Conservation (phyloP, 345 rosid species). For the Trapa incisa region DNA sequence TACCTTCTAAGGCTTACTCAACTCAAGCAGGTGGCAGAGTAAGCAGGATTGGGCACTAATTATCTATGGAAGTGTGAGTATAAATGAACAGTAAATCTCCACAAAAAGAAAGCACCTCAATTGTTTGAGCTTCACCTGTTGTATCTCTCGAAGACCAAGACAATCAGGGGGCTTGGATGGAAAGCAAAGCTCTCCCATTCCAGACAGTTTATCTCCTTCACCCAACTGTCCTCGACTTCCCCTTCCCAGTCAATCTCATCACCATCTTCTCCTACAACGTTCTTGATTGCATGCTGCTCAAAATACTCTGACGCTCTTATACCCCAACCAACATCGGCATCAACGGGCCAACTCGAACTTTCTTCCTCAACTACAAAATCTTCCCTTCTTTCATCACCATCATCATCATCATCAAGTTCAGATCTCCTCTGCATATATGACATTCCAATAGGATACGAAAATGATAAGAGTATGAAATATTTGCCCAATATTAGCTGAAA, state of each 20-base stretch:
- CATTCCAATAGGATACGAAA: not conserved
- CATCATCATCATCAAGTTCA: slow-evolving; percentile 18
- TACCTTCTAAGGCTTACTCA: too few species aligned
- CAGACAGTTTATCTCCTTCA: slow-evolving; percentile 71
- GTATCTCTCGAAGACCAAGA: slow-evolving; percentile 76
- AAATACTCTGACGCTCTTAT: slow-evolving; percentile 81
- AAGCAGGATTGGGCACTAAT: too few species aligned
- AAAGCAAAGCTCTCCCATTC: slow-evolving; percentile 89
- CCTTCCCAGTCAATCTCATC: slow-evolving; percentile 83
- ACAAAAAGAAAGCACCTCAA: not conserved
- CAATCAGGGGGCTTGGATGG: slow-evolving; percentile 74
- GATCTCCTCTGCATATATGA: slow-evolving; percentile 28
- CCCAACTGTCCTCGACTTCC: slow-evolving; percentile 73
- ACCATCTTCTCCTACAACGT: slow-evolving; percentile 77
- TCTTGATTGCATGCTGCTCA: slow-evolving; percentile 67
- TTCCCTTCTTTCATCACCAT: slow-evolving; percentile 15
- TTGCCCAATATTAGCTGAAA: not conserved
- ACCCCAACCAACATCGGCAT: slow-evolving; percentile 96
- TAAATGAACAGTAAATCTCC: not conserved
- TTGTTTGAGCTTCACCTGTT: slow-evolving; percentile 29
- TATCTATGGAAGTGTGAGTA: too few species aligned
- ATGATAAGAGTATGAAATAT: not conserved
- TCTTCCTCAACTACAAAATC: slow-evolving; percentile 77
- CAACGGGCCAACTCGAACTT: slow-evolving; percentile 73
- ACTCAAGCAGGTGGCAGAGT: too few species aligned